Conservation (phyloP, 1,139 yeast genomes). For the Protomyces gravidus region DNA sequence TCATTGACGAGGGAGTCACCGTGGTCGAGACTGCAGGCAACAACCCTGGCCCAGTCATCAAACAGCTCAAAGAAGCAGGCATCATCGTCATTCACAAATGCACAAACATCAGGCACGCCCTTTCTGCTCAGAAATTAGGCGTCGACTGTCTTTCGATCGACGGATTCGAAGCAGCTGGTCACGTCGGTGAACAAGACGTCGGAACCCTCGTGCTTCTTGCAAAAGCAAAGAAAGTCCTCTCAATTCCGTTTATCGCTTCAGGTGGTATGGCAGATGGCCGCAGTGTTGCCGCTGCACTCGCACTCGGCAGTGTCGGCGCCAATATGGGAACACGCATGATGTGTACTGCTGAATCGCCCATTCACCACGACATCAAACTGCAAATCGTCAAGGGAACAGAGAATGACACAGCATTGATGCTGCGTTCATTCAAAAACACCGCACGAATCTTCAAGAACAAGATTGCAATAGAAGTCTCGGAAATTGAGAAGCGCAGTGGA, state of each 20-base stretch:
- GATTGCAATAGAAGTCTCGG: constrained; percentile 39
- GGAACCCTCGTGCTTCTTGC: constrained; percentile 39
- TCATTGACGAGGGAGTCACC: constrained; percentile 41
- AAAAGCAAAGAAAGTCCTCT: constrained; percentile 38
- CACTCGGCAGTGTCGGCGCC: constrained; percentile 41
- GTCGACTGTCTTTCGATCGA: constrained; percentile 42
- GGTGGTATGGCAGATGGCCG: constrained; percentile 43
- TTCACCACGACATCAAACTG: constrained; percentile 40
- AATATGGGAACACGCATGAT: constrained; percentile 43
- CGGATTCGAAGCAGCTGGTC: constrained; percentile 43
- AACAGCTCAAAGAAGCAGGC: constrained; percentile 36
- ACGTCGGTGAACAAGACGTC: constrained; percentile 43
- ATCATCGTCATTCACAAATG: constrained; percentile 42
- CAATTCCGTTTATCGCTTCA: constrained; percentile 41
- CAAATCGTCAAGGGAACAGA: constrained; percentile 40
- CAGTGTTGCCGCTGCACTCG: constrained; percentile 42
- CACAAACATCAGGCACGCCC: constrained; percentile 39
- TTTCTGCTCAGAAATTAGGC: constrained; percentile 40
- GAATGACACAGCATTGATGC: constrained; percentile 39
- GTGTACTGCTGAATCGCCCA: constrained; percentile 41
- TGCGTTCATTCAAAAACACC: constrained; percentile 40
- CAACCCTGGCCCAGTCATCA: constrained; percentile 38
- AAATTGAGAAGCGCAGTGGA: constrained; percentile 36
- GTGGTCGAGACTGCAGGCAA: constrained; percentile 42
- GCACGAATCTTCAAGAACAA: constrained; percentile 40